Conservation (phyloP, 2,329 filamentous ascomycete species). For the Fusarium continuum region DNA sequence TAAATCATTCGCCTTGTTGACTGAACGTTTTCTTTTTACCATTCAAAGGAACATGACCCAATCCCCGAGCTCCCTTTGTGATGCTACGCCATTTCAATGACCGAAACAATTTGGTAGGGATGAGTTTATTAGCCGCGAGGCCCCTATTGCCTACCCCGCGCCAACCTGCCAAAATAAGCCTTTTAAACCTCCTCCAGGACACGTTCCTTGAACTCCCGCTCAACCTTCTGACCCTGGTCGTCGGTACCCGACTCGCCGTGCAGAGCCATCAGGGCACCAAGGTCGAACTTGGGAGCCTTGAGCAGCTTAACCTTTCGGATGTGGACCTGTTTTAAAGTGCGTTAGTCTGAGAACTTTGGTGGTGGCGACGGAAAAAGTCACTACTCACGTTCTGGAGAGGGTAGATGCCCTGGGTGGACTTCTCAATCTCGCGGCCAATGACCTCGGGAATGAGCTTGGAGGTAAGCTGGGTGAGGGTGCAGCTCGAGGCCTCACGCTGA, state of each 20-base stretch:
- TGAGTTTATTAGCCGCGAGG: conserved; percentile 47
- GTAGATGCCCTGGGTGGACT: conserved; percentile 99
- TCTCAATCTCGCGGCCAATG: conserved; percentile 99
- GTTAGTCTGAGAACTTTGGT: neutral
- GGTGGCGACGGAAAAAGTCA: neutral
- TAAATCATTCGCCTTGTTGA: conserved; percentile 41
- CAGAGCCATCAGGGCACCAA: conserved; percentile 93
- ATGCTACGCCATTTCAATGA: conserved; percentile 58
- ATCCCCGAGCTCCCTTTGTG: conserved; percentile 53
- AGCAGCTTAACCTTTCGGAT: conserved; percentile 99
- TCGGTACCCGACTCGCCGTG: conserved; percentile 97
- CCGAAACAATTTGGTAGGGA: conserved; percentile 53
- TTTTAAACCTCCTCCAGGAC: conserved; percentile 93
- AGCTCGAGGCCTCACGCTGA: conserved; percentile 91
- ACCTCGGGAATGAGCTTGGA: conserved; percentile 99
- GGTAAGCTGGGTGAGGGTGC: conserved; percentile 95
- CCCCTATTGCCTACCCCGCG: conserved; percentile 47
- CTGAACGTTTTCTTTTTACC: conserved; percentile 47
- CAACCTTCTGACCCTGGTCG: conserved; percentile 97
- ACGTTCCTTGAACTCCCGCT: conserved; percentile 99
- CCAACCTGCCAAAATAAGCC: conserved; percentile 44
- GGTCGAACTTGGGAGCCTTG: conserved; percentile 98
- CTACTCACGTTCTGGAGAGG: conserved; percentile 93
- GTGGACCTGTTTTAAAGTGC: conserved; percentile 77
- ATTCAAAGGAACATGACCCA: conserved; percentile 53